Conservation (phyloP, 78 protist species). For the Tieghemostelium lacteum region DNA sequence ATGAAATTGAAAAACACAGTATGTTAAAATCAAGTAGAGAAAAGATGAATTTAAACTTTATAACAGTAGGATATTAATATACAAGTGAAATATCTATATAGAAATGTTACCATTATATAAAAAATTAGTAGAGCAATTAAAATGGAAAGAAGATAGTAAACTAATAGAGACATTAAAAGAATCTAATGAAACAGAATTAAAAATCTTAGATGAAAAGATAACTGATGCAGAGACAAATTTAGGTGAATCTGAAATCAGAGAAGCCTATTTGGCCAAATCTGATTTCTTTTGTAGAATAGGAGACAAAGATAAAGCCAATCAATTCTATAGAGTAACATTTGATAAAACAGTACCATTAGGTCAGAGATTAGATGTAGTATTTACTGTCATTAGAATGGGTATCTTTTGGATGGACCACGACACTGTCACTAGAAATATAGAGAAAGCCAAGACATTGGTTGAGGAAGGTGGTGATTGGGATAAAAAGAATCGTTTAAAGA, state of each 20-base stretch:
- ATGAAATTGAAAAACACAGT: slow-evolving; percentile 64
- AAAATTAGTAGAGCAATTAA: slow-evolving; percentile 69
- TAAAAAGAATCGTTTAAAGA: slow-evolving; percentile 97
- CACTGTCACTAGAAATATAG: slow-evolving; percentile 81
- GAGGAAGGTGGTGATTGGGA: slow-evolving; percentile 99
- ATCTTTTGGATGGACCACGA: slow-evolving; percentile 90
- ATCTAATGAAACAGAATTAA: slow-evolving; percentile 69
- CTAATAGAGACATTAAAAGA: slow-evolving; percentile 21
- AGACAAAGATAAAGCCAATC: slow-evolving; percentile 88
- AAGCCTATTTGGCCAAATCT: slow-evolving; percentile 86
- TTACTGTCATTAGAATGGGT: slow-evolving; percentile 91
- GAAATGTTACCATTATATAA: slow-evolving; percentile 90
- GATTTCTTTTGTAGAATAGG: slow-evolving; percentile 89
- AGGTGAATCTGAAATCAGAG: slow-evolving; percentile 98
- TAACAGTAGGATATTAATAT: no score
- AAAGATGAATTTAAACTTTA: no score
- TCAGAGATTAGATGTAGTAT: slow-evolving; percentile 92
- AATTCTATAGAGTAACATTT: slow-evolving; percentile 59
- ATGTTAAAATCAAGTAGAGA: neutral
- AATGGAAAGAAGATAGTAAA: slow-evolving; percentile 69
- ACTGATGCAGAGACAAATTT: slow-evolving; percentile 92
- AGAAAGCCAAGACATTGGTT: slow-evolving; percentile 83
- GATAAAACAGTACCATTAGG: slow-evolving; percentile 96
- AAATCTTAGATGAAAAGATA: slow-evolving; percentile 81
- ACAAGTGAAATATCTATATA: neutral